phyloP scores from a whole-genome alignment of 768 basidiomycete species.

The Lentinus tigrinus region DNA sequence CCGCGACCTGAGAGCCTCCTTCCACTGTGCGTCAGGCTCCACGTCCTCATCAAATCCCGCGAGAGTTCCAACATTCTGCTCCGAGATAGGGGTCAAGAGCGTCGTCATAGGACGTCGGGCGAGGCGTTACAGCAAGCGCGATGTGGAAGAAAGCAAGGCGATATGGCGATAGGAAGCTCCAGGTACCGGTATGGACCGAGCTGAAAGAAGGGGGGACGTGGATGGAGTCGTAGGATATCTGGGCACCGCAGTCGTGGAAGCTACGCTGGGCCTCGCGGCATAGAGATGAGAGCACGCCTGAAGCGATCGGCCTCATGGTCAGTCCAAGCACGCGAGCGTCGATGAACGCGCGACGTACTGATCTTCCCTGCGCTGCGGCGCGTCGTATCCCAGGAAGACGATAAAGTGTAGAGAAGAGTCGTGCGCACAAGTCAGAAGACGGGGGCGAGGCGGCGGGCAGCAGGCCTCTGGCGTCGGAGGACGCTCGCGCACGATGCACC shows the following conservation, averaged over 20 bases:
- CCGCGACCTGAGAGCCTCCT: constrained; percentile 41
- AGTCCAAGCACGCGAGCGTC: constrained; percentile 17
- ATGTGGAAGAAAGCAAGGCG: constrained; percentile 3
- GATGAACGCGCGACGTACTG: constrained; percentile 10
- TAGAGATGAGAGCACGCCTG: constrained; percentile 17
- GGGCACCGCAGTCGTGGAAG: constrained; percentile 5
- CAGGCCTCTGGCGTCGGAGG: constrained; percentile 15
- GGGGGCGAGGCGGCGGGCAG: constrained; percentile 14
- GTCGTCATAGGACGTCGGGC: constrained; percentile 10
- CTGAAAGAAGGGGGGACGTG: not conserved
- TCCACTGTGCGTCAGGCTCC: constrained; percentile 61
- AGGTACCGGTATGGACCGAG: constrained; percentile 13
- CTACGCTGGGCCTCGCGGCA: constrained; percentile 11
- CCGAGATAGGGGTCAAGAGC: constrained; percentile 14
- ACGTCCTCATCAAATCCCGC: constrained; percentile 22
- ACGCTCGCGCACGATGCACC: constrained; percentile 24
- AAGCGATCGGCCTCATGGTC: constrained; percentile 20
- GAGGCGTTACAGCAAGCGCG: not conserved
- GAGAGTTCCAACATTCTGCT: constrained; percentile 12
- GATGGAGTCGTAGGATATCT: constrained; percentile 8
- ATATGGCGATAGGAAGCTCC: constrained; percentile 14
- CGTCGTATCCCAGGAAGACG: constrained; percentile 3
- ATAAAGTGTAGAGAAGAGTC: not conserved
- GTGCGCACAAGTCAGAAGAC: constrained; percentile 1
- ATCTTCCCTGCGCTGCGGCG: constrained; percentile 5